Base-by-base conservation (phyloP, 257 asterid species). In the Nemophila menziesii region DNA sequence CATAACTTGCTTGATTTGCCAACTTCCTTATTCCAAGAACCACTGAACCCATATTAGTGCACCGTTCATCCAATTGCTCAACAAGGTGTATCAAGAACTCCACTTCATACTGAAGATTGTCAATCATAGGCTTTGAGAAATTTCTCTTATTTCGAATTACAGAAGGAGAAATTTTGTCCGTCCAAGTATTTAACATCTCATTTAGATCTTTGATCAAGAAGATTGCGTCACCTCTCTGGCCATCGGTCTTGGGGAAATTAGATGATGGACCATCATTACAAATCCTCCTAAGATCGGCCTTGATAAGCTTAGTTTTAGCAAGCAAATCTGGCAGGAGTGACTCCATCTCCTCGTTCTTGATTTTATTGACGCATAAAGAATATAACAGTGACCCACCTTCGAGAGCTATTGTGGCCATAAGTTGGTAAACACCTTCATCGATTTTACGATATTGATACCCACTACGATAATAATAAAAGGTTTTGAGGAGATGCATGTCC, bases 221-320 rank as follows among this genome's bases (percentile, higher is more conserved):
- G 26, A 14, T 17, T 6, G 39, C 44, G 11, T 19, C 2, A 51
- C 45, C 21, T 23, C 49, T 54, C n/a, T 38, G 11, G n/a, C 23
- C 63, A 37, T 46, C 16, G 0, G 21, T 49, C 54, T 11, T 48
- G 4, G 58, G 63, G 43, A 62, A 62, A 6, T 11, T 18, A 2
- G 33, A 55, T 19, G 15, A 5, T 9, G 44, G 43, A 20, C 3
- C 16, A 22, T 1, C 11, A n/a, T 4, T 24, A 49, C 11, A 26
- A n/a, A 17, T 8, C 19, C 42, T 41, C 8, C 29, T 13, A 4
- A 24, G 9, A 18, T 56, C 37, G 5, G 16, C 20, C 19, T 19
- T 14, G 20, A 14, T 15, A n/a, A 23, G 11, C 5, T 39, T 22
- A 11, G 41, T 33, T 9, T 10, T 16, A 3, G 4, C 16, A 11